Base-by-base conservation (phyloP, 768 basidiomycete species). In the Panaeolus cyanescens region DNA sequence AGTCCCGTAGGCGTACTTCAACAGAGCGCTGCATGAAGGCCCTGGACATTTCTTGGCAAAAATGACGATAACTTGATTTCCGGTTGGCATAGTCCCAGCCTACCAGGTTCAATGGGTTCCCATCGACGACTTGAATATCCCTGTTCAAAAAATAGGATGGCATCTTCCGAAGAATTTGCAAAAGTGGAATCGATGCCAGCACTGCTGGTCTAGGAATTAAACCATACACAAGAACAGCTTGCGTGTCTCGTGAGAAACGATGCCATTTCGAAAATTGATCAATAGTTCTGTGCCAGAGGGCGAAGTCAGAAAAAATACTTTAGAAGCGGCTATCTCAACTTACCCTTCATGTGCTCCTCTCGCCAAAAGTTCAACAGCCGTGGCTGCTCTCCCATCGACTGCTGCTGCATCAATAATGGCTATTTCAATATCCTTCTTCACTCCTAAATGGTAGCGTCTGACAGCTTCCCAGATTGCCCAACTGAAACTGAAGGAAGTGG, bases 401-500 rank as follows among this genome's bases (percentile, higher is more conserved):
- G 85, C 82, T 53, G 75, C 75, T 2, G 89, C 85, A 75, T 92
- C 90, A 68, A 93, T 92, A 59, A 93, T 77, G 13, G 91, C 91
- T 63, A 93, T 91, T 71, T 92, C 83, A 30, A 93, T 76, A 59
- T 90, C 85, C 62, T 91, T 89, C 71, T 93, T 92, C 57, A 91
- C 75, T 36, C 86, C 86, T 34, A 80, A 74, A 65, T 87, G 85
- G 68, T 90, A 91, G n/a, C 91, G 85, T 59, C 89, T 79, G 20
- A 89, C 80, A 4, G 90, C 91, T 70, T 93, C 91, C 90, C 90
- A 93, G 34, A 92, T 80, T 7, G 90, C 86, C 91, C 91, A 93
- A 34, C 82, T 83, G 65, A 92, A 90, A 75, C 88, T 92, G 71
- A 92, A 92, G 5, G 91, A 91, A 2, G 89, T 83, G 2, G 91